Evolutionary conservation across 176 grass and related monocot genomes (phyloP), one percentile per base, ranked within the genome.

Genomic region (Pontederia crassipes): DNA sequence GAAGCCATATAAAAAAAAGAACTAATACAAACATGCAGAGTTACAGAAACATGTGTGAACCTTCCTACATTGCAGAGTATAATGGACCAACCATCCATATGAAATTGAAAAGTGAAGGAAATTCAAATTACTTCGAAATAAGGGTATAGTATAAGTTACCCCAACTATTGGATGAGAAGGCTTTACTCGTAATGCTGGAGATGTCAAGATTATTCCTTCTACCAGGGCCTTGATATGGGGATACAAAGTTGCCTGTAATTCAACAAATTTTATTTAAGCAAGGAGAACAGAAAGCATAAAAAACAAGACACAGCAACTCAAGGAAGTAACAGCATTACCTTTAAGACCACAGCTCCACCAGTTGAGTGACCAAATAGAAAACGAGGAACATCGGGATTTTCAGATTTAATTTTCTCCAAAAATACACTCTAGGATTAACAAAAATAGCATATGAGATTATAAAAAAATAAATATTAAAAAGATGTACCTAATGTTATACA

Each of bases 291-390:
- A 71, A 4, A 65, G 32, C 10, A 48, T 51, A 59, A 71, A 65
- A 32, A 48, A 14, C 12, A 60, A 29, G 11, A 40, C 1, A 61
- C 72, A 82, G 68, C 66, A 79, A 64, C 55, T 78, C 17, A 4
- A 20, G 8, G 18, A 7, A 48, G n/a, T 46, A 10, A 59, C 51
- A 75, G 8, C 14, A 72, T 57, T 76, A 97, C 92, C 87, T 97
- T 97, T 46, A 97, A 78, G 80, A 88, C 87, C 46, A 88, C 71
- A 78, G 92, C 92, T 66, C 92, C 87, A 28, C 92, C 92, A 17
- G 92, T 97, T 8, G 92, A 97, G 61, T 97, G 92, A 35, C 87
- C 92, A 10, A 97, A 83, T 57, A 97, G 87, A 78, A 91, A 91
- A 88, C 92, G 88, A 10, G 92, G 87, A 11, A 97, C 74, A 16